A percentile compares a stretch with the other conserved stretches of the same genome.
phyloP scores from a whole-genome alignment of 768 basidiomycete genomes.

The Tylopilus felleus region DNA sequence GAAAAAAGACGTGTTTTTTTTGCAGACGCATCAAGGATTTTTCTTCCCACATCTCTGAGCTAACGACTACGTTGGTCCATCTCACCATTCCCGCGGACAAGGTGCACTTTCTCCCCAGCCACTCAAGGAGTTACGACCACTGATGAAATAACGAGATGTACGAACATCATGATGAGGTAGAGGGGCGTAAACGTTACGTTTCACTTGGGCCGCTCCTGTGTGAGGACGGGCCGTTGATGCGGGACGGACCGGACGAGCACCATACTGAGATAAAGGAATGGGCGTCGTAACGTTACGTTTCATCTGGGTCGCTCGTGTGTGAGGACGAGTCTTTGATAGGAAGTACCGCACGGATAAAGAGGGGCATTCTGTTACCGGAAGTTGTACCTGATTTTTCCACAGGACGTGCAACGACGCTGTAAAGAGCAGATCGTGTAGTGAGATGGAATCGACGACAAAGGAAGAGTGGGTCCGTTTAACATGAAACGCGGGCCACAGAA shows the following conservation, averaged over 20 bases:
- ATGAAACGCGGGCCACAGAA: constrained; percentile 20
- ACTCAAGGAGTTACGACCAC: constrained; percentile 10
- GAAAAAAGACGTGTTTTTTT: neutral
- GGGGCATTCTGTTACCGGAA: constrained; percentile 59
- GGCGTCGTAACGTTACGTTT: constrained; percentile 1
- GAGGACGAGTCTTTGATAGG: constrained; percentile 7
- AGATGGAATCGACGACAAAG: constrained; percentile 8
- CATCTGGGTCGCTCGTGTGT: constrained; percentile 4
- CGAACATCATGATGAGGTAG: constrained; percentile 10
- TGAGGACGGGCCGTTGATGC: constrained; percentile 5
- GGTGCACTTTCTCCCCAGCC: constrained; percentile 1
- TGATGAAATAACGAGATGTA: constrained; percentile 21
- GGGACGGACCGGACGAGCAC: constrained; percentile 32
- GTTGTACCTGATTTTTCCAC: constrained; percentile 53
- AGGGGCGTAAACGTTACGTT: constrained; percentile 18
- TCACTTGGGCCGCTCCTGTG: constrained; percentile 3
- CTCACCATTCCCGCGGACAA: constrained; percentile 22
- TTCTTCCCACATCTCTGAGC: constrained; percentile 24
- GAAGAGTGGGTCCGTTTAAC: constrained; percentile 8
- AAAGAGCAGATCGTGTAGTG: constrained; percentile 3
- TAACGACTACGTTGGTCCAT: constrained; percentile 17
- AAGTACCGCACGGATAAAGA: constrained; percentile 41
- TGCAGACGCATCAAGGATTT: neutral
- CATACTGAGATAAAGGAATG: neutral
- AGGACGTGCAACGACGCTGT: constrained; percentile 53